These are phyloP conservation scores for Trichoderma gamsii DNA, from an alignment of 495 filamentous ascomycete species.

Conservation along the genomic window DNA sequence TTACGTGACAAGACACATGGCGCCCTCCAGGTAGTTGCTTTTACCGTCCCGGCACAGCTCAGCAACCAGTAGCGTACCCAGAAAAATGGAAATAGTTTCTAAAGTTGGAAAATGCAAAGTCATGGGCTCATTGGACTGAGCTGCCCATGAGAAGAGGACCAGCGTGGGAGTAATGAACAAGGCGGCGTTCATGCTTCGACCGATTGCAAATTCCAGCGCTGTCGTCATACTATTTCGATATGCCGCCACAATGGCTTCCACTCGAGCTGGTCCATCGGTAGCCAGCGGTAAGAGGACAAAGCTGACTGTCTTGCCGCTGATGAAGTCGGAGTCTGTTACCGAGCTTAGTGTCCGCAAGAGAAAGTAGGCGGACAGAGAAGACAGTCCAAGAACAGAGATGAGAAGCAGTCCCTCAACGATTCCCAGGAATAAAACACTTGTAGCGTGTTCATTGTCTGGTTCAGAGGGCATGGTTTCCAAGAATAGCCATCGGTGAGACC, in stretches of 20 bases:
- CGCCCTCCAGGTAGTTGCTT: background rate
- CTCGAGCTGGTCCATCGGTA: background rate
- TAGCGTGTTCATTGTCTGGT: background rate
- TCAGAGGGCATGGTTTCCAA: background rate
- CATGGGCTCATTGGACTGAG: background rate
- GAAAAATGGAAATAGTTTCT: background rate
- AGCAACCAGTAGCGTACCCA: background rate
- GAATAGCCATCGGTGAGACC: slow-evolving; percentile 4
- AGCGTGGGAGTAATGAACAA: background rate
- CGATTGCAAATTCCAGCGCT: background rate
- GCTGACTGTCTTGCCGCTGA: background rate
- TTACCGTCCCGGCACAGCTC: background rate
- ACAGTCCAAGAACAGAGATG: background rate
- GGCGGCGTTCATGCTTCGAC: background rate
- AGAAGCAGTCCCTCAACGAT: slow-evolving; percentile 2
- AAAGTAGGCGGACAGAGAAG: background rate
- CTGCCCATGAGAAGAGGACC: slow-evolving; percentile 2
- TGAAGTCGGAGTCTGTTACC: background rate
- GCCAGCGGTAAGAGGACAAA: background rate
- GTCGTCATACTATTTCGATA: background rate
- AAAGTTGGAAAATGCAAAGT: background rate
- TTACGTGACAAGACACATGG: slow-evolving; percentile 1
- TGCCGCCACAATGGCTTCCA: background rate
- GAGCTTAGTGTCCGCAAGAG: background rate
- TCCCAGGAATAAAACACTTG: background rate